A percentile compares a stretch with the other conserved stretches of the same genome.
phyloP scores from a whole-genome alignment of 805 yeast genomes.

The Cyberlindnera sargentensis region DNA sequence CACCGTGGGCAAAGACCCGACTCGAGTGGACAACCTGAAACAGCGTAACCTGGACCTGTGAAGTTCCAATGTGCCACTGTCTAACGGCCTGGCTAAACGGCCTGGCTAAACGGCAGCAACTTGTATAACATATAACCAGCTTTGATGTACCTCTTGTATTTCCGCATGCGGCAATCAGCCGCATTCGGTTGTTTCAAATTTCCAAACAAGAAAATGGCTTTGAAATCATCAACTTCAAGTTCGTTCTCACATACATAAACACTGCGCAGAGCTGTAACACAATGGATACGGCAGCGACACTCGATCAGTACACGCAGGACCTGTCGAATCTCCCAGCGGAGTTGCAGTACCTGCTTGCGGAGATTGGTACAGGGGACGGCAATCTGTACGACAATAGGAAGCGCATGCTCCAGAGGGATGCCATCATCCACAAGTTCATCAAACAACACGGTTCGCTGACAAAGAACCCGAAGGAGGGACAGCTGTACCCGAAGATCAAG shows the following conservation, averaged over 20 bases:
- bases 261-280: background rate
- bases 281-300: slow-evolving; percentile 87
- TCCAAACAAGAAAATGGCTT: no score
- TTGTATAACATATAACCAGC: no score
- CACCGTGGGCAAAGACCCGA: background rate
- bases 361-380: slow-evolving; percentile 63
- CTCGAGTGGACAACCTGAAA: background rate
- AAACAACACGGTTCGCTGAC: slow-evolving; percentile 75
- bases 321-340: slow-evolving; percentile 85
- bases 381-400: slow-evolving; percentile 59
- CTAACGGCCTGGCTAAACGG: no score
- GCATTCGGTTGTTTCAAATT: no score
- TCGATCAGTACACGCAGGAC: slow-evolving; percentile 66
- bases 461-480: slow-evolving; percentile 76
- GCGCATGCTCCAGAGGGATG: slow-evolving; percentile 63
- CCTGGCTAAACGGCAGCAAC: no score
- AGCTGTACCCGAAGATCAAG: slow-evolving; percentile 54
- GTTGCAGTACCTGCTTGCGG: slow-evolving; percentile 71
- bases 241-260: no score
- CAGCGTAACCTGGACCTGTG: slow-evolving; percentile 1
- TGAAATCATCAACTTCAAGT: no score
- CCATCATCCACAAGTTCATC: slow-evolving; percentile 76
- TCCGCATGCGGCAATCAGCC: no score
- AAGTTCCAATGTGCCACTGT: background rate
- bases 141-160: no score